phyloP scores from a whole-genome alignment of 1,284 basidiomycete genomes.

The Ceratobasidium sp. region DNA sequence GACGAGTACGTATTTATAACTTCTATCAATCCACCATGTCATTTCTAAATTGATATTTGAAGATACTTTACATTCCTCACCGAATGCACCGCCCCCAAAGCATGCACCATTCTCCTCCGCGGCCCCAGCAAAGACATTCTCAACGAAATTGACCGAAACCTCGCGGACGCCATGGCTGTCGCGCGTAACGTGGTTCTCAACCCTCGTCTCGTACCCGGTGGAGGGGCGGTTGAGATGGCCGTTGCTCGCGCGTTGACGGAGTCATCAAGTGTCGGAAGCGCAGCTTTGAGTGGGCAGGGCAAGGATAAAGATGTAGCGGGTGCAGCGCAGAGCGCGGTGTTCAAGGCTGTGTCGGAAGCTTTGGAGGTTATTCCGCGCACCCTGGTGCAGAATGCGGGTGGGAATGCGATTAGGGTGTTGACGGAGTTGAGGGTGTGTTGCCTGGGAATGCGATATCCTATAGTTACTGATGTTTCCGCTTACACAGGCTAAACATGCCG shows the following conservation, averaged over 20 bases:
- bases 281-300: slow-evolving; percentile 82
- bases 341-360: slow-evolving; percentile 92
- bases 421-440: slow-evolving; percentile 84
- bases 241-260: slow-evolving; percentile 90
- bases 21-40: neutral
- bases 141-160: slow-evolving; percentile 97
- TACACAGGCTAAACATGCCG: slow-evolving; percentile 89
- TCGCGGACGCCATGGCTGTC: slow-evolving; percentile 97
- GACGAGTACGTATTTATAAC: slow-evolving; percentile 77
- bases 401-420: slow-evolving; percentile 91
- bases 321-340: slow-evolving; percentile 52
- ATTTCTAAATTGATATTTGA: slow-evolving; percentile 6
- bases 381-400: slow-evolving; percentile 94
- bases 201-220: slow-evolving; percentile 90
- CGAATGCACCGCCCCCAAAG: slow-evolving; percentile 92
- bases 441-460: slow-evolving; percentile 26
- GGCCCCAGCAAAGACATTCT: slow-evolving; percentile 98
- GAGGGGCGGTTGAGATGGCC: slow-evolving; percentile 98
- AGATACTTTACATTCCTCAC: slow-evolving; percentile 98
- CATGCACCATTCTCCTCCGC: slow-evolving; percentile 98
- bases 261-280: slow-evolving; percentile 83
- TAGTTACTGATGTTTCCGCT: neutral
- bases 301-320: slow-evolving; percentile 36
- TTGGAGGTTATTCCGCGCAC: slow-evolving; percentile 98
- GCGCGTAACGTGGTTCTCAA: slow-evolving; percentile 98